Evolutionary conservation across 148 eudicot genomes (phyloP).

Genomic region (Rhododendron molle): DNA sequence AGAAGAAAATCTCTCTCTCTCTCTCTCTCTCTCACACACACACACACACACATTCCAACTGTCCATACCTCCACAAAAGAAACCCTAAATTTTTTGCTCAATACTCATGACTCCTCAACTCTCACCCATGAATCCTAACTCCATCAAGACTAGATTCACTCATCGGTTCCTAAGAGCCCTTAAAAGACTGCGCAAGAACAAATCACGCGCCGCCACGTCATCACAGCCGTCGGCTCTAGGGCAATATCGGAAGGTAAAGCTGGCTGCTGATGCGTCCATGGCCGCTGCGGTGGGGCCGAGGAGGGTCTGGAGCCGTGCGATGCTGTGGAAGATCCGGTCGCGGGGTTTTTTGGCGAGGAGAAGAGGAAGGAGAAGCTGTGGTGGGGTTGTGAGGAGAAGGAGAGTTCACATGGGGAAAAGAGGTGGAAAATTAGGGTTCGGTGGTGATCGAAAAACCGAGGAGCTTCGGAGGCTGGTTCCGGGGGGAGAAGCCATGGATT

Average conservation of each 20-base stretch:
- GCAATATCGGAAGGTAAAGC: conserved; percentile 31
- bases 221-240: background rate
- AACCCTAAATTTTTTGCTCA: conserved; percentile 5
- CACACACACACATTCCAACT: conserved; percentile 3
- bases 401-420: background rate
- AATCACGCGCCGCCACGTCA: background rate
- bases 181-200: conserved; percentile 30
- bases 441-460: background rate
- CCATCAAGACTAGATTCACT: conserved; percentile 49
- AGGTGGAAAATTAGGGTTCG: background rate
- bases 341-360: background rate
- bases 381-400: background rate
- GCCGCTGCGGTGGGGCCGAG: conserved; percentile 58
- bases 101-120: conserved; percentile 12
- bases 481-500: conserved; percentile 69
- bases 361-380: conserved; percentile 7
- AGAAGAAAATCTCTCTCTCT: conserved; percentile 32
- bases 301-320: conserved; percentile 70
- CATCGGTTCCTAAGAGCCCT: conserved; percentile 55
- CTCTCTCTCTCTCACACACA: conserved; percentile 4
- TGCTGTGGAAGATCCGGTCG: conserved; percentile 28
- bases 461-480: conserved; percentile 65
- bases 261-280: conserved; percentile 61
- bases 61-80: background rate
- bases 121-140: conserved; percentile 21